Evolutionary conservation across 2,329 filamentous ascomycete species (phyloP).

Genomic region (Bipolaris victoriae): DNA sequence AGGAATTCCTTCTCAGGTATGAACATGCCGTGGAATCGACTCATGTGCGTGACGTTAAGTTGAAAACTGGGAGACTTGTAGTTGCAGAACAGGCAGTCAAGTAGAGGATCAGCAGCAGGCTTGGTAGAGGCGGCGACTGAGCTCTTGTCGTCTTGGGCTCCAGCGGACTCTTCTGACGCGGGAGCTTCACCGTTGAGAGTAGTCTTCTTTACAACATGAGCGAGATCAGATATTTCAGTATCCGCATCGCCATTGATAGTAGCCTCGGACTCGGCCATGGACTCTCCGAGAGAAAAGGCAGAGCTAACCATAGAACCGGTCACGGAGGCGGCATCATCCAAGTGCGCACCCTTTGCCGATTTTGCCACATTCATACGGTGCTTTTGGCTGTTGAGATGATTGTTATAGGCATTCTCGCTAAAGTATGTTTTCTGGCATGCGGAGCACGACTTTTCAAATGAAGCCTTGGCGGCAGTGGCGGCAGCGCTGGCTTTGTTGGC

Average conservation of each 20-base stretch:
- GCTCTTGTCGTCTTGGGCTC: constrained; percentile 52
- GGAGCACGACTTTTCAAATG: constrained; percentile 82
- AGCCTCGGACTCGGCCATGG: constrained; percentile 62
- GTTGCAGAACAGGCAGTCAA: constrained; percentile 88
- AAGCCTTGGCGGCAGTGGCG: constrained; percentile 84
- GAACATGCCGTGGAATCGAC: constrained; percentile 91
- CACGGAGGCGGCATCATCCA: constrained; percentile 69
- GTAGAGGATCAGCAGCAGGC: constrained; percentile 48
- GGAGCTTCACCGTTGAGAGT: constrained; percentile 54
- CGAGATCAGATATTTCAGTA: constrained; percentile 76
- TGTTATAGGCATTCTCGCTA: constrained; percentile 94
- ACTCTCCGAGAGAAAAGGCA: constrained; percentile 88
- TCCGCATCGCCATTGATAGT: constrained; percentile 71
- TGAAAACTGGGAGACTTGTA: constrained; percentile 75
- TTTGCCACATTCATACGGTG: constrained; percentile 73
- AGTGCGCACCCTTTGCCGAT: constrained; percentile 46
- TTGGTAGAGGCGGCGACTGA: constrained; percentile 39
- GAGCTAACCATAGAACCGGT: constrained; percentile 79
- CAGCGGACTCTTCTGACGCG: constrained; percentile 41
- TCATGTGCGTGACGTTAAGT: constrained; percentile 89
- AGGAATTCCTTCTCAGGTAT: constrained; percentile 88
- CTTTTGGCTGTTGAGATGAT: constrained; percentile 89
- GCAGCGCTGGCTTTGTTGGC: constrained; percentile 84
- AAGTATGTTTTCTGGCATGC: constrained; percentile 91
- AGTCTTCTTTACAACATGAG: constrained; percentile 76